A percentile compares a stretch with the other conserved stretches of the same genome.
Evolutionary conservation across 768 basidiomycete species (phyloP).

Genomic region (Amylocystis lapponica): DNA sequence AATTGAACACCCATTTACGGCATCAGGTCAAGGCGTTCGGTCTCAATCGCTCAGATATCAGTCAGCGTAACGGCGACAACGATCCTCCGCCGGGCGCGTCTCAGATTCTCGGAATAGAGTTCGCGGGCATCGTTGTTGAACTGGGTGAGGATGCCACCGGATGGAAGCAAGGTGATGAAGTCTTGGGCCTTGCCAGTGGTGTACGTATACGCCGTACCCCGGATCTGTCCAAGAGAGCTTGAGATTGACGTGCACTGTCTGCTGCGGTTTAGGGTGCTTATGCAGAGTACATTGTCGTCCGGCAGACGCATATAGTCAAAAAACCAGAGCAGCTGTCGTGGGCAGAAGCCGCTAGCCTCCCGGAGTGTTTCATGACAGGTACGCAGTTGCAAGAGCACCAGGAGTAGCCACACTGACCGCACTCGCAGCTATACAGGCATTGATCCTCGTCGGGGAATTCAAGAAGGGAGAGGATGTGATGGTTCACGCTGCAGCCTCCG

Average conservation of each 20-base stretch:
- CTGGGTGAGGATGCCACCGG: slow-evolving; percentile 29
- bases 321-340: slow-evolving; percentile 77
- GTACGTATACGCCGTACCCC: slow-evolving; percentile 42
- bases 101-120: slow-evolving; percentile 81
- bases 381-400: slow-evolving; percentile 7
- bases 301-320: slow-evolving; percentile 57
- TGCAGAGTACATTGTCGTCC: slow-evolving; percentile 75
- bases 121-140: slow-evolving; percentile 57
- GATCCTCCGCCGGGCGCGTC: slow-evolving; percentile 74
- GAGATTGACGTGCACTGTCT: not conserved
- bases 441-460: slow-evolving; percentile 63
- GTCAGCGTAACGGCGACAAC: slow-evolving; percentile 68
- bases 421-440: slow-evolving; percentile 50
- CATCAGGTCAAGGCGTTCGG: slow-evolving; percentile 74
- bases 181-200: slow-evolving; percentile 77
- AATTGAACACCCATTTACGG: not conserved
- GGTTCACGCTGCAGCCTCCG: slow-evolving; percentile 87
- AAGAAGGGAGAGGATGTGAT: slow-evolving; percentile 70
- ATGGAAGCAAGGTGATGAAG: slow-evolving; percentile 68
- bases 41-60: slow-evolving; percentile 84
- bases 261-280: slow-evolving; percentile 66
- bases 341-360: slow-evolving; percentile 82
- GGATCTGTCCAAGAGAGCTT: not conserved
- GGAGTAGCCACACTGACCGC: not conserved
- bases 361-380: slow-evolving; percentile 89